Base-by-base conservation (phyloP, 225 moss, liverwort and hornwort species). In the Rhytidiadelphus loreus region DNA sequence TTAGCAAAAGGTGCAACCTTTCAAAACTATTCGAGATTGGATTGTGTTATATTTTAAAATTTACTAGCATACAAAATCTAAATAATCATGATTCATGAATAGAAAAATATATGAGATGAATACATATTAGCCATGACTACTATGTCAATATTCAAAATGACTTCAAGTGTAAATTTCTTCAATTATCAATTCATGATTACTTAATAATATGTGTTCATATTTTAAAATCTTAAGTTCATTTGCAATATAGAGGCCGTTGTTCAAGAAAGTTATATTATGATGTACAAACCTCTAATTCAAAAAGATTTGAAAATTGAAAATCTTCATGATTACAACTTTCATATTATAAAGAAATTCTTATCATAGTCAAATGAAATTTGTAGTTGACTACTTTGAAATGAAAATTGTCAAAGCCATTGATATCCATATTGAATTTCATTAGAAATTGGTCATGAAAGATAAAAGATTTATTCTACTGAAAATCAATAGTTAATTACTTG, bases 1-100 rank as follows among this genome's bases (percentile, higher is more conserved):
- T 44, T 35, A 17, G 26, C 46, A 88, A 88, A 84, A 68, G 90
- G 92, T 86, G 88, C 88, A 86, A 86, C 92, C 69, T 84, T 92
- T 92, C 80, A 84, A 83, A 23, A 55, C 37, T 83, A 48, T 66
- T 63, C 0, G 16, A 79, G 0, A 37, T 56, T 77, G 16, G 5
- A 37, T 53, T 69, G 13, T 52, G 2, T 52, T 5, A 9, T 19
- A 14, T 57, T 58, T 68, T 39, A 60, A 13, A 29, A 3, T 72
- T 14, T 13, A 29, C 15, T 9, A 55, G 48, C 1, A 13, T 10
- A 35, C 2, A 19, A 73, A 44, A 35, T 32, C 35, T 64, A 72
- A 44, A 7, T 24, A 76, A 68, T 24, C 3, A 59, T 30, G 4
- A 76, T 58, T 24, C 3, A 59, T 30, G 4, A 68, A 59, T 59